Percentiles rank a stretch among this genome's conserved stretches.
These are phyloP conservation scores for Moricandia moricandioides DNA, from an alignment of 345 rosid genomes.

Conservation along the genomic window DNA sequence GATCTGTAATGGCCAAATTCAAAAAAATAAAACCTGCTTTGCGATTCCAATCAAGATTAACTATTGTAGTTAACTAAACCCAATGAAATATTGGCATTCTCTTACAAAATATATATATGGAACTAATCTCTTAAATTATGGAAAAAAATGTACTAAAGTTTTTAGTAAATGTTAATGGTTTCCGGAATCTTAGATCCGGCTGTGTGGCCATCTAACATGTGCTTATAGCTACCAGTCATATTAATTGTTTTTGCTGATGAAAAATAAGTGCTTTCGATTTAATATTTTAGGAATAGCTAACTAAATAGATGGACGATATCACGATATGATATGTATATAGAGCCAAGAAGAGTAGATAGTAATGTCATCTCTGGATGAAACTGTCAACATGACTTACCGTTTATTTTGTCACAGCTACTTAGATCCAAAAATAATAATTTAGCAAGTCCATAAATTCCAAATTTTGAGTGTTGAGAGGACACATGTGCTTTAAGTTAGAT, in stretches of 20 bases:
- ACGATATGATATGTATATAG: neutral
- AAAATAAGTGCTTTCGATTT: neutral
- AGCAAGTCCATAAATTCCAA: neutral
- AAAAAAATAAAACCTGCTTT: neutral
- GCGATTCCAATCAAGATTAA: neutral
- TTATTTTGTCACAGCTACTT: neutral
- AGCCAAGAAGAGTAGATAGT: neutral
- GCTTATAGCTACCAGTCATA: neutral
- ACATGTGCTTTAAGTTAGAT: constrained; percentile 9
- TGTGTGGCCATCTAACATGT: neutral
- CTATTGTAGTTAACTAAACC: neutral
- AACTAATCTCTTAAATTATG: too few relatives aligned
- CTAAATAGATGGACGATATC: neutral
- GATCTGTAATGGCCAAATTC: neutral
- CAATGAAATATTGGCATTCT: too few relatives aligned
- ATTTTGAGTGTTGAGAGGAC: neutral
- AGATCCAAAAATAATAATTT: neutral
- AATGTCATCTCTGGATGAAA: constrained; percentile 11
- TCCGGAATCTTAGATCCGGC: too few relatives aligned
- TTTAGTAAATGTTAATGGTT: too few relatives aligned
- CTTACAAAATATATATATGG: too few relatives aligned
- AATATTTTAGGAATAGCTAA: neutral
- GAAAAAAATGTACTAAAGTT: too few relatives aligned
- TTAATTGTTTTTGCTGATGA: neutral
- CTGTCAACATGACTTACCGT: neutral